These are phyloP conservation scores for Trichoderma koningiopsis DNA, from an alignment of 2,329 filamentous ascomycete species.

Conservation along the genomic window DNA sequence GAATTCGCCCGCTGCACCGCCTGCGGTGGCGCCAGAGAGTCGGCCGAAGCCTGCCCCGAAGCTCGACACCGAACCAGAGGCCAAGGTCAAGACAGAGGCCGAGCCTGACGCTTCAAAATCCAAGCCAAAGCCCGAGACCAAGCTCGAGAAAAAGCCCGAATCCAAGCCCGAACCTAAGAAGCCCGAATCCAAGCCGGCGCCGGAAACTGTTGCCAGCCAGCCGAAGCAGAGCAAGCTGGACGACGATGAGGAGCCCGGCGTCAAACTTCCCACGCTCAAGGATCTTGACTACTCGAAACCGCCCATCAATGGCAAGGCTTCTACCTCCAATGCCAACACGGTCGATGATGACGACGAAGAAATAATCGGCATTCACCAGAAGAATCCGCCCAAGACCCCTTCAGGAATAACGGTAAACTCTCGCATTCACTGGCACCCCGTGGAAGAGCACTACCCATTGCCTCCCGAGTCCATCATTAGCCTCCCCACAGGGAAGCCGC, in stretches of 20 bases:
- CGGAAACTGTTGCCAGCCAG: not conserved
- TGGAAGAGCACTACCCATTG: slow-evolving; percentile 77
- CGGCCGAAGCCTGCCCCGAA: slow-evolving; percentile 7
- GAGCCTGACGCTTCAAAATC: not conserved
- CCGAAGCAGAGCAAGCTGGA: slow-evolving; percentile 9
- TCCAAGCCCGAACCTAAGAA: slow-evolving; percentile 13
- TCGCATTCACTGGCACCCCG: slow-evolving; percentile 70
- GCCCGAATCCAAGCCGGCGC: not conserved
- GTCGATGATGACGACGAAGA: slow-evolving; percentile 4
- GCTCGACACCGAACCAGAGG: not conserved
- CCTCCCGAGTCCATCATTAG: slow-evolving; percentile 68
- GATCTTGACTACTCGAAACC: slow-evolving; percentile 24
- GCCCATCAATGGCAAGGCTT: slow-evolving; percentile 4
- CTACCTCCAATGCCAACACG: not conserved
- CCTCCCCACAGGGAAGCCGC: slow-evolving; percentile 72
- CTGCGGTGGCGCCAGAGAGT: not conserved
- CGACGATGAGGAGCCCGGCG: slow-evolving; percentile 20
- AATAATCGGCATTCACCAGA: slow-evolving; percentile 30
- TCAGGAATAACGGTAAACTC: slow-evolving; percentile 19
- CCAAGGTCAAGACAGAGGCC: not conserved
- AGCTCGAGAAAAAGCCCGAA: not conserved
- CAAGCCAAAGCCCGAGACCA: not conserved
- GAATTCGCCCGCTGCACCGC: slow-evolving; percentile 14
- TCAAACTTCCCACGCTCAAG: slow-evolving; percentile 25
- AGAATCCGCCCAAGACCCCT: slow-evolving; percentile 34